These are phyloP conservation scores for Quercus phellos DNA, from an alignment of 331 rosid genomes.

Conservation along the genomic window DNA sequence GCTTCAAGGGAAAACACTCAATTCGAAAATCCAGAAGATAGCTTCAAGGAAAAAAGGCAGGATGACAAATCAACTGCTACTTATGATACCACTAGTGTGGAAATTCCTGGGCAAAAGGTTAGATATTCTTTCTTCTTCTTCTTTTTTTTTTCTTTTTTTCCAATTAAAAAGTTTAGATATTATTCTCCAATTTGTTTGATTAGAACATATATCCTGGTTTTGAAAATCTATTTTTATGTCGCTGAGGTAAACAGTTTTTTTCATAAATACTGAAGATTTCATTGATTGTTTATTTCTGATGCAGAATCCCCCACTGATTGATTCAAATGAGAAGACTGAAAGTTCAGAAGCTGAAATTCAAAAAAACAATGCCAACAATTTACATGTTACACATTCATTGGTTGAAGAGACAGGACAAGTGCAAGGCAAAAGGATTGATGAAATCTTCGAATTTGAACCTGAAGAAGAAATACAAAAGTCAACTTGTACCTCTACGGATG, in stretches of 20 bases:
- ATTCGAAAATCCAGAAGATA: slow-evolving; percentile 9
- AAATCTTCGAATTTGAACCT: slow-evolving; percentile 1
- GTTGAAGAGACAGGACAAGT: slow-evolving; percentile 23
- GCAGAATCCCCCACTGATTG: slow-evolving; percentile 22
- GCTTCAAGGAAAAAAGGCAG: background rate
- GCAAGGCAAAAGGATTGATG: background rate
- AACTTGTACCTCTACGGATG: background rate
- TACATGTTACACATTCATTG: slow-evolving; percentile 11
- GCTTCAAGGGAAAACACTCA: slow-evolving; percentile 4
- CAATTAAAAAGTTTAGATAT: background rate
- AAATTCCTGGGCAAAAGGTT: slow-evolving; percentile 23
- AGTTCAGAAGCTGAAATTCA: slow-evolving; percentile 7
- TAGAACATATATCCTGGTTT: background rate
- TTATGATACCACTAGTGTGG: background rate
- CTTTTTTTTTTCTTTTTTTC: background rate
- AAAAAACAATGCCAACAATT: background rate
- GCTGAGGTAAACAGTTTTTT: background rate
- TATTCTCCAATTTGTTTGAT: background rate
- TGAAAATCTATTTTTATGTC: background rate
- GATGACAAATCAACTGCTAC: slow-evolving; percentile 11
- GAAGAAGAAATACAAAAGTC: slow-evolving; percentile 18
- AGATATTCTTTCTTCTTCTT: background rate
- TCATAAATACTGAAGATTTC: background rate
- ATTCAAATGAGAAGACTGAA: slow-evolving; percentile 11
- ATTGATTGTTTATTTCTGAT: slow-evolving; percentile 2